These are phyloP conservation scores for Hordeum marinum DNA, from an alignment of 176 grass and related monocot species.

Conservation along the genomic window DNA sequence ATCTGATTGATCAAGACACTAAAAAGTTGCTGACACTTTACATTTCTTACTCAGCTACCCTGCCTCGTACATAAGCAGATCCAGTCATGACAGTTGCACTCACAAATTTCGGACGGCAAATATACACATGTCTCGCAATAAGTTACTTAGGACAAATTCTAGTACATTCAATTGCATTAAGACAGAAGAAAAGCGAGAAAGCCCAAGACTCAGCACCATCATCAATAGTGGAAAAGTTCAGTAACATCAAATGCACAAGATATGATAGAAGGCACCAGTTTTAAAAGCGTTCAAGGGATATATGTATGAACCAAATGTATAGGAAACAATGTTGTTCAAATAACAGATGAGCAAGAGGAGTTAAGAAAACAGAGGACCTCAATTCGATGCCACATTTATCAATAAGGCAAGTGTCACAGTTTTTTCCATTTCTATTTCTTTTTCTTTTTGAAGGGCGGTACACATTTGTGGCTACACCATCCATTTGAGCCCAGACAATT, in stretches of 20 bases:
- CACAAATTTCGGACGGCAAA: not conserved
- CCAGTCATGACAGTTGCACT: not conserved
- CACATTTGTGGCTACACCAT: slow-evolving; percentile 6
- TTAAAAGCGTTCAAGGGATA: not conserved
- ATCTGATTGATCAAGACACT: slow-evolving; percentile 12
- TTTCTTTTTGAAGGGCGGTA: not conserved
- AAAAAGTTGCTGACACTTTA: not conserved
- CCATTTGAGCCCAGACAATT: not conserved
- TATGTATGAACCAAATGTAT: not conserved
- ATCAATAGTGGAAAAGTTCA: not conserved
- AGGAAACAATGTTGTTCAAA: not conserved
- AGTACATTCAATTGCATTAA: not conserved
- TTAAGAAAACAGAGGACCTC: not conserved
- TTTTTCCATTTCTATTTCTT: not conserved
- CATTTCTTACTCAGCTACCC: not conserved
- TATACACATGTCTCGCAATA: not conserved
- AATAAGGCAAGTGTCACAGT: not conserved
- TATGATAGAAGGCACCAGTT: not conserved
- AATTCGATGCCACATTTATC: not conserved
- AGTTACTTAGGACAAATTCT: not conserved
- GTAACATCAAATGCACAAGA: not conserved
- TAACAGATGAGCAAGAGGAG: not conserved
- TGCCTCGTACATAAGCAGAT: not conserved
- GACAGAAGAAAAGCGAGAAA: not conserved
- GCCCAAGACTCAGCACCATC: not conserved